Evolutionary conservation across 106 monocot genomes (phyloP).

Genomic region (Acorus calamus): DNA sequence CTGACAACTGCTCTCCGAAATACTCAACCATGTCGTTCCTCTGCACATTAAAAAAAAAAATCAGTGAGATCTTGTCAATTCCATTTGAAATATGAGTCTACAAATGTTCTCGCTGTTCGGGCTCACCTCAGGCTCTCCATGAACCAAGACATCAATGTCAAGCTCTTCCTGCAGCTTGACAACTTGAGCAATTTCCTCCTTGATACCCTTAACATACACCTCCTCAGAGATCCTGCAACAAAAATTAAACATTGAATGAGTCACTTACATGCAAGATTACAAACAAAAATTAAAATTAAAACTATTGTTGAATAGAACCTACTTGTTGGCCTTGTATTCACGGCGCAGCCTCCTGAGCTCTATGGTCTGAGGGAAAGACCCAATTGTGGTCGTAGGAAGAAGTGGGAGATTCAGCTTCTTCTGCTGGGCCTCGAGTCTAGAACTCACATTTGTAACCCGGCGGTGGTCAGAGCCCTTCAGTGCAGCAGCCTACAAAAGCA

Average conservation of each 20-base stretch:
- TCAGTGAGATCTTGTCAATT: neutral
- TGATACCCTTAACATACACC: constrained; percentile 31
- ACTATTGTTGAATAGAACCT: neutral
- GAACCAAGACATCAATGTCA: constrained; percentile 73
- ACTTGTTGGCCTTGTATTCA: constrained; percentile 72
- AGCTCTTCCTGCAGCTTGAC: constrained; percentile 53
- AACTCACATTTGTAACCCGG: constrained; percentile 35
- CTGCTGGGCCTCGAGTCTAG: constrained; percentile 32
- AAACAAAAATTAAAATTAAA: neutral
- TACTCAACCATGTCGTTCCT: constrained; percentile 57
- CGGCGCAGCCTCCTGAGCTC: constrained; percentile 38
- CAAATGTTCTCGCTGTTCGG: neutral
- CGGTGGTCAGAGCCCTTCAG: constrained; percentile 37
- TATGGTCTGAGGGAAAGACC: constrained; percentile 46
- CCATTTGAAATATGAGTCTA: neutral
- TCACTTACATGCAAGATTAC: neutral
- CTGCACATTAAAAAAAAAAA: constrained; percentile 17
- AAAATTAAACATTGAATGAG: neutral
- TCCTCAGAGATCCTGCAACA: constrained; percentile 40
- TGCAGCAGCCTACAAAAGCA: constrained; percentile 25
- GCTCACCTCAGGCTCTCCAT: constrained; percentile 69
- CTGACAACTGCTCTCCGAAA: constrained; percentile 43
- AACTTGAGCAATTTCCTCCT: constrained; percentile 39
- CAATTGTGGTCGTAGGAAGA: constrained; percentile 42
- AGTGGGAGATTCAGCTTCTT: constrained; percentile 43